These are phyloP conservation scores for Leptographium galeiforme DNA, from an alignment of 2,329 filamentous ascomycete species.

Conservation along the genomic window DNA sequence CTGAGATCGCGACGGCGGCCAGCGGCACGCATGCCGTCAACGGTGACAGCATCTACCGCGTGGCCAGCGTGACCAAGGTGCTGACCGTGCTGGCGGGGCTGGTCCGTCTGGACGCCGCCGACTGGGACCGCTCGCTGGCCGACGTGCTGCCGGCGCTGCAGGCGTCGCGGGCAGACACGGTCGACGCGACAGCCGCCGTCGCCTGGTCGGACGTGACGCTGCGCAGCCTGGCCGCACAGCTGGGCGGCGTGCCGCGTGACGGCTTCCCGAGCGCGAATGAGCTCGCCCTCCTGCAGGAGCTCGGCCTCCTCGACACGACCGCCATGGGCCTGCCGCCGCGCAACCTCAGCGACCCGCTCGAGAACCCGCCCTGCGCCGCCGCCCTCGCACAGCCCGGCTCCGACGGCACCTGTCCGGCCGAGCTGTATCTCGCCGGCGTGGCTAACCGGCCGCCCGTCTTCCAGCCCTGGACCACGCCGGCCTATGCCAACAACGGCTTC, in stretches of 20 bases:
- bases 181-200: constrained; percentile 20
- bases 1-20: constrained; percentile 12
- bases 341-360: neutral
- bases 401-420: neutral
- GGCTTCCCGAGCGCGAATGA: constrained; percentile 5
- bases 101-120: neutral
- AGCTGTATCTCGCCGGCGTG: neutral
- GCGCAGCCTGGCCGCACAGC: constrained; percentile 14
- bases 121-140: constrained; percentile 4
- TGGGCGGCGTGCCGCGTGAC: constrained; percentile 13
- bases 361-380: constrained; percentile 3
- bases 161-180: too few relatives aligned
- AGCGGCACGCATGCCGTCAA: constrained; percentile 17
- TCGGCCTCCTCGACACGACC: neutral
- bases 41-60: constrained; percentile 21
- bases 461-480: constrained; percentile 27
- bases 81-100: constrained; percentile 20
- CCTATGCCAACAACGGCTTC: constrained; percentile 36
- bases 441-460: constrained; percentile 23
- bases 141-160: too few relatives aligned
- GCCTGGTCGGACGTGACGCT: constrained; percentile 15
- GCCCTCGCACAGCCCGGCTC: neutral
- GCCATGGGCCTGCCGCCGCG: constrained; percentile 5
- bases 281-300: neutral
- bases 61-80: constrained; percentile 25